These are phyloP conservation scores for Aureobasidium subglaciale DNA, from an alignment of 2,329 filamentous ascomycete genomes.

Conservation along the genomic window DNA sequence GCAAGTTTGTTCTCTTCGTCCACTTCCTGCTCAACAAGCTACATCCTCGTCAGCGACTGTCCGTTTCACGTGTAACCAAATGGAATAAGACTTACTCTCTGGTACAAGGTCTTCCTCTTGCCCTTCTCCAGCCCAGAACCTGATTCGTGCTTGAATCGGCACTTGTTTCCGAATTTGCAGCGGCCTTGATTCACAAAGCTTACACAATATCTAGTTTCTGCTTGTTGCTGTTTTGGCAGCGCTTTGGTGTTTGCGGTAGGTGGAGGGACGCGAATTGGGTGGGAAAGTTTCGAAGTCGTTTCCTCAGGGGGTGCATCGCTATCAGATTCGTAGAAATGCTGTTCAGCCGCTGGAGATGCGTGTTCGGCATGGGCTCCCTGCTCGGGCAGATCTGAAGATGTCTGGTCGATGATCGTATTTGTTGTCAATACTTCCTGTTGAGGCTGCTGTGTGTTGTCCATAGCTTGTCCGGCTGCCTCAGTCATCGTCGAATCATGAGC, in stretches of 20 bases:
- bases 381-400: background rate
- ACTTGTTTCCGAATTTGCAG: slow-evolving; percentile 28
- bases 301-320: slow-evolving; percentile 33
- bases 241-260: background rate
- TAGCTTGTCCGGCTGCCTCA: background rate
- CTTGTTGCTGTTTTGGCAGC: background rate
- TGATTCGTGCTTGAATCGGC: slow-evolving; percentile 27
- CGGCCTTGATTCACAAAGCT: slow-evolving; percentile 27
- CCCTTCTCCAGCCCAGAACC: slow-evolving; percentile 4
- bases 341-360: background rate
- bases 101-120: slow-evolving; percentile 17
- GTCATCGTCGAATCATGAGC: background rate
- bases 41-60: too few relatives aligned
- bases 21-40: slow-evolving; percentile 39
- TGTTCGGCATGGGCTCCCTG: background rate
- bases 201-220: slow-evolving; percentile 21
- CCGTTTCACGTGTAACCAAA: too few relatives aligned
- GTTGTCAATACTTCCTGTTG: background rate
- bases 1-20: slow-evolving; percentile 36
- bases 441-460: background rate
- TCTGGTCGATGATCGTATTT: background rate
- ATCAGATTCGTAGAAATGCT: slow-evolving; percentile 20
- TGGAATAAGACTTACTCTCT: slow-evolving; percentile 14
- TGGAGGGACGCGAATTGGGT: slow-evolving; percentile 12
- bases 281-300: slow-evolving; percentile 29